Base-by-base conservation (phyloP, 75 land plant species). In the Gnetum montanum region DNA sequence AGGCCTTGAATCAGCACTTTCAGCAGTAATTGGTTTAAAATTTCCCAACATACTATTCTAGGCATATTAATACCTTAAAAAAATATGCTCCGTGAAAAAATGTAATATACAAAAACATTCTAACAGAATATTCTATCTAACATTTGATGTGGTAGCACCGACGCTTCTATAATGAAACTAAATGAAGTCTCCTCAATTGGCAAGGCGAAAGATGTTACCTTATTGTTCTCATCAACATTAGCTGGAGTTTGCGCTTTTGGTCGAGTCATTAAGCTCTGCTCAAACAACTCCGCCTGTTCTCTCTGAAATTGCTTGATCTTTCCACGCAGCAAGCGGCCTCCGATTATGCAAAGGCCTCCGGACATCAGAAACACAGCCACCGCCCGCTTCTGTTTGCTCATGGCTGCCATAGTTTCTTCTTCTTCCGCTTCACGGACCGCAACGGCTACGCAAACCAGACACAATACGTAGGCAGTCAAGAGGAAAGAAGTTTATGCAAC, bases 251-350 rank as follows among this genome's bases (percentile, higher is more conserved):
- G 12, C 8, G 10, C 24, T 25, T 26, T 11, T 5, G 8, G 27
- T 6, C 29, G 29, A 4, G 15, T 20, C 47, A 45, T 25, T 12
- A 48, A 1, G 24, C 50, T 29, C 19, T 15, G 50, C 20, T 62
- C 62, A 26, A 46, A 61, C 23, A 67, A 22, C 19, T 65, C 57
- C 4, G 24, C 30, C 29, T 67, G 70, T 37, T 67, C 70, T 41
- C 52, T 51, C 67, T 62, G 70, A 37, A 28, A 49, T 10, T 33
- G 43, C 34, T 47, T 63, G 63, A 67, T 67, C 16, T 48, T 35
- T 1, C 61, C 8, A 29, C 63, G 49, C n/a, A 61, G 30, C 26
- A 67, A 28, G 57, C 51, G 61, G n/a, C 70, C 66, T 13, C 70
- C 70, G 7, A 52, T 37, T n/a, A 67, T 3, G 27, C 49, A 36